Conservation (phyloP, 176 grass and related monocot species). For the Raddia distichophylla region DNA sequence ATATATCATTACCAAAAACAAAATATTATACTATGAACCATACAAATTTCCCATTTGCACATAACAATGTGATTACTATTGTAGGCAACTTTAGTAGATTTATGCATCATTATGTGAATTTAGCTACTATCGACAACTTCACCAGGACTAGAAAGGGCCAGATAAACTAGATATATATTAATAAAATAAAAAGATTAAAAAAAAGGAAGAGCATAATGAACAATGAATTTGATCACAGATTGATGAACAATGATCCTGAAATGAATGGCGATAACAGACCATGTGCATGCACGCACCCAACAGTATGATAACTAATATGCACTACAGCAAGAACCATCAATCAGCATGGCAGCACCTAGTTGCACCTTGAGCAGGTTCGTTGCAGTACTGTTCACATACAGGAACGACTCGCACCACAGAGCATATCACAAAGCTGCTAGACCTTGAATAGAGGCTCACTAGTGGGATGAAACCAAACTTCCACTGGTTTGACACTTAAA, state of each 20-base stretch:
- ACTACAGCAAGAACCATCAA: slow-evolving; percentile 3
- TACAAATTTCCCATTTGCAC: slow-evolving; percentile 20
- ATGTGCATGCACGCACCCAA: not conserved
- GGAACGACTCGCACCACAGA: not conserved
- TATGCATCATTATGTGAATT: not conserved
- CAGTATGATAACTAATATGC: not conserved
- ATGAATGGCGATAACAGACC: slow-evolving; percentile 9
- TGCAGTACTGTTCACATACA: not conserved
- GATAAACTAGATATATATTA: not conserved
- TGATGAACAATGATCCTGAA: not conserved
- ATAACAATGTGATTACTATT: slow-evolving; percentile 15
- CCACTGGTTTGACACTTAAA: not conserved
- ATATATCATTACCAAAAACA: not conserved
- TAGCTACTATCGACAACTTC: not conserved
- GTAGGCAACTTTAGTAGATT: not conserved
- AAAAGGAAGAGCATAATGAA: not conserved
- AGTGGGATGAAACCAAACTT: slow-evolving; percentile 5
- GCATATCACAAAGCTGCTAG: not conserved
- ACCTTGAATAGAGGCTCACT: slow-evolving; percentile 1
- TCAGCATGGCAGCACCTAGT: slow-evolving; percentile 1
- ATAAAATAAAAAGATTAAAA: not conserved
- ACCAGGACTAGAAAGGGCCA: slow-evolving; percentile 5
- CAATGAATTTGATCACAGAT: not conserved
- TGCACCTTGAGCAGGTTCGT: slow-evolving; percentile 9
- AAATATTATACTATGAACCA: slow-evolving; percentile 2